Evolutionary conservation across 2,329 filamentous ascomycete species (phyloP).

Genomic region (Helicocarpus griseus): DNA sequence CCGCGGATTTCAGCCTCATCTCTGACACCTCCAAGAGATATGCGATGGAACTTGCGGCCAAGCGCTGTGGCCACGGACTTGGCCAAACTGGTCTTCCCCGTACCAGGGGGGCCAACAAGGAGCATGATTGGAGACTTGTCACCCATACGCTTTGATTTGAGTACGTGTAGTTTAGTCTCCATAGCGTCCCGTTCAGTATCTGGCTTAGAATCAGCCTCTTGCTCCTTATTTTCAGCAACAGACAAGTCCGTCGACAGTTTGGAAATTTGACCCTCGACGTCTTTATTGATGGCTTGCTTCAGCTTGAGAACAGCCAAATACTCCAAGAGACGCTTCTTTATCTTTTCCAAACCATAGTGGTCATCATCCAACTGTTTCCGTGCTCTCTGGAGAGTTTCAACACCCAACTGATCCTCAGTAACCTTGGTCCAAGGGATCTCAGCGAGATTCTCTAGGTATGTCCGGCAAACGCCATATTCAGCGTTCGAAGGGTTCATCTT

Average conservation of each 20-base stretch:
- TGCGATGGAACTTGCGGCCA: constrained; percentile 91
- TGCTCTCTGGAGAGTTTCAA: constrained; percentile 66
- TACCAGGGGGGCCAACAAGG: constrained; percentile 84
- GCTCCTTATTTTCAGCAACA: constrained; percentile 42
- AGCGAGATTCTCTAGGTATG: constrained; percentile 84
- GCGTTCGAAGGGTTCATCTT: constrained; percentile 97
- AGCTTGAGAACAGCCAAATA: constrained; percentile 93
- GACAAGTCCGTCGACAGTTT: constrained; percentile 40
- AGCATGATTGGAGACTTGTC: constrained; percentile 96
- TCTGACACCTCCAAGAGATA: constrained; percentile 87
- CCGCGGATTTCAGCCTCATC: constrained; percentile 96
- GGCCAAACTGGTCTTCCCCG: constrained; percentile 91
- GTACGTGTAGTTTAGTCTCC: constrained; percentile 59
- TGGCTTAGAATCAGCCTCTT: constrained; percentile 45
- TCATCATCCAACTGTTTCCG: constrained; percentile 89
- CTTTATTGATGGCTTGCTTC: constrained; percentile 82
- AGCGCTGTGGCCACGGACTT: constrained; percentile 87
- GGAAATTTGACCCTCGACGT: constrained; percentile 66
- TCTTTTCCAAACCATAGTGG: constrained; percentile 91
- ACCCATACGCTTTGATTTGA: constrained; percentile 73
- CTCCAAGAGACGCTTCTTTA: constrained; percentile 92
- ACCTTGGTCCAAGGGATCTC: constrained; percentile 86
- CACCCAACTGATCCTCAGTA: constrained; percentile 78
- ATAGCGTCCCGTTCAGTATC: constrained; percentile 37
- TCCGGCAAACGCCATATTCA: constrained; percentile 87